Evolutionary conservation across 768 basidiomycete genomes (phyloP).

Genomic region (Fomitopsis pulvina): DNA sequence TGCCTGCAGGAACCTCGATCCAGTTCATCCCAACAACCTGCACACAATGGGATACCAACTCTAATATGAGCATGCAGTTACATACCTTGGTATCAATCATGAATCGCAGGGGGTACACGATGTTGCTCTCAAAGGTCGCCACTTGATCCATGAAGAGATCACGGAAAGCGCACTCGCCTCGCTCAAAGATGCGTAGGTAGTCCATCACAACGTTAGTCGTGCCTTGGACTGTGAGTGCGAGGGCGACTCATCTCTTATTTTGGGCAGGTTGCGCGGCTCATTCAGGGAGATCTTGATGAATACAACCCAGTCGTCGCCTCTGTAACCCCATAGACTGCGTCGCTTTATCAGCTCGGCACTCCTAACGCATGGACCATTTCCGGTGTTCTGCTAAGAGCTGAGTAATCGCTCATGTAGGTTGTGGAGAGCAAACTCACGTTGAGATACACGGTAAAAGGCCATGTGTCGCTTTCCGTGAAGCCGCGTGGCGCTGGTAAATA

Average conservation of each 20-base stretch:
- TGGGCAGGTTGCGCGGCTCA: slow-evolving; percentile 74
- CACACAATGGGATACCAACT: not conserved
- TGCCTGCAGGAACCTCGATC: slow-evolving; percentile 86
- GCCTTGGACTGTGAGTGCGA: slow-evolving; percentile 17
- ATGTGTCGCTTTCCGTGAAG: slow-evolving; percentile 61
- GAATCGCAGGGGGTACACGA: slow-evolving; percentile 84
- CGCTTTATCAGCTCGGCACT: slow-evolving; percentile 55
- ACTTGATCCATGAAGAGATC: slow-evolving; percentile 41
- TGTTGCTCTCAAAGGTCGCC: slow-evolving; percentile 90
- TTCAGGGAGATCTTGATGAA: slow-evolving; percentile 82
- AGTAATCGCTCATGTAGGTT: not conserved
- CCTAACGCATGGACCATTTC: slow-evolving; percentile 32
- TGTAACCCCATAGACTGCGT: slow-evolving; percentile 82
- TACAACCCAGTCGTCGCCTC: slow-evolving; percentile 67
- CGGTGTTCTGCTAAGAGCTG: not conserved
- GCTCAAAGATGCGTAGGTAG: slow-evolving; percentile 42
- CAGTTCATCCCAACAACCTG: slow-evolving; percentile 99
- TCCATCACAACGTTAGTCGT: slow-evolving; percentile 9
- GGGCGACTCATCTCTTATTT: slow-evolving; percentile 79
- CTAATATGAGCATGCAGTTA: too few species aligned
- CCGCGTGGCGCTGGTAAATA: slow-evolving; percentile 85
- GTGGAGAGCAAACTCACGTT: slow-evolving; percentile 49
- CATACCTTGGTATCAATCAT: slow-evolving; percentile 95
- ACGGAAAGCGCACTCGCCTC: slow-evolving; percentile 44
- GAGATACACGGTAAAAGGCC: slow-evolving; percentile 57